Evolutionary conservation across 148 eudicot genomes (phyloP), one percentile per base, ranked within the genome.

Genomic region (Amaranthus cruentus): DNA sequence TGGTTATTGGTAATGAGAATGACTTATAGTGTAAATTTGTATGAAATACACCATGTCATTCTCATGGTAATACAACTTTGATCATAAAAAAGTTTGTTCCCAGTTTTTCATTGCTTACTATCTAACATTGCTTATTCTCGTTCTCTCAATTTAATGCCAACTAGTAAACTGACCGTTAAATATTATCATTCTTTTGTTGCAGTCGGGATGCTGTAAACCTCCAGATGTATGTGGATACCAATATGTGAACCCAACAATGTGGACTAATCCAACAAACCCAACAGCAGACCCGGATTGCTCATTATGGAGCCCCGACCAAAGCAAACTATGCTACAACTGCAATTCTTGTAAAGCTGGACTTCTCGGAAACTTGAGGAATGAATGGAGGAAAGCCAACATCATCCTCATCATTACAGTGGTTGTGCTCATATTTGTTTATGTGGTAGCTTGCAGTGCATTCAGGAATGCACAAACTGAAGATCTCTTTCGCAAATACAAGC

Each of bases 191-290:
- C n/a, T 43, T 0, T 4, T 76, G 63, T 69, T 73, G n/a, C 85
- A 90, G 96, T 90, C 91, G 53, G 98, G 98, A 73, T 95, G 98
- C 47, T 95, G 98, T 66, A 95, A 95, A 82, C 98, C 98, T 10
- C 98, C 98, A 77, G 86, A 84, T 15, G 76, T 79, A 13, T 95
- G 98, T 57, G 97, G 93, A 14, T 91, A 77, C 79, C 96, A 87
- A 60, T 95, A 86, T 47, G 86, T 90, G 77, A 86, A 80, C 84
- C 97, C 98, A 8, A 90, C 88, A 28, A 85, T 77, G 69, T 95
- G 98, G 98, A 76, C 69, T 6, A 88, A 86, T 75, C 93, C 97
- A n/a, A 69, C 68, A 38, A 91, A 87, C 75, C 79, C 85, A 4
- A 56, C 79, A 55, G 84, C 78, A 0, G 90, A 86, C 66, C 77